Conservation (phyloP, 306 rosid species). For the Arachis hypogaea region DNA sequence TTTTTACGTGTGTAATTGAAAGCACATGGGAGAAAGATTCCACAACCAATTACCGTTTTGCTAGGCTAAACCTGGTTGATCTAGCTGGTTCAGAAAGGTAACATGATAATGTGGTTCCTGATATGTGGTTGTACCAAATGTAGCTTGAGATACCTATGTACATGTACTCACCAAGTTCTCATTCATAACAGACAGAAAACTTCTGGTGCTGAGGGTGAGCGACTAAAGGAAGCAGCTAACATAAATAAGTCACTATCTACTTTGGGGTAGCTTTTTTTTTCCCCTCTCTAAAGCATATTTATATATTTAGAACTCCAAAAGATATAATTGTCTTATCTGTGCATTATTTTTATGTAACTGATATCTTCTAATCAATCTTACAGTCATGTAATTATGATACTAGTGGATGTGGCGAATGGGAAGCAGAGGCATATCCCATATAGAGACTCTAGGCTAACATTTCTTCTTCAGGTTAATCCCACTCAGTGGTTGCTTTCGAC, state of each 20-base stretch:
- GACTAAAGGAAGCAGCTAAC: conserved; percentile 95
- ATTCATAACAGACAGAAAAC: conserved; percentile 81
- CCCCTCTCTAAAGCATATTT: conserved; percentile 2
- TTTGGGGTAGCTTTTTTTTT: conserved; percentile 61
- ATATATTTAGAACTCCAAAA: neutral
- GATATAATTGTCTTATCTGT: conserved; percentile 29
- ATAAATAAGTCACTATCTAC: conserved; percentile 94
- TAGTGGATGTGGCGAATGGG: conserved; percentile 94
- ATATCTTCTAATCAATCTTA: conserved; percentile 33
- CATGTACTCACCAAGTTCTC: conserved; percentile 28
- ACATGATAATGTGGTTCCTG: conserved; percentile 30
- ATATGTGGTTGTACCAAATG: conserved; percentile 26
- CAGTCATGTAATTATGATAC: conserved; percentile 97
- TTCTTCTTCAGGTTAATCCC: conserved; percentile 88
- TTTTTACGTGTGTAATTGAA: conserved; percentile 95
- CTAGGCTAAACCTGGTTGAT: conserved; percentile 93
- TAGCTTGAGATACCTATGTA: conserved; percentile 19
- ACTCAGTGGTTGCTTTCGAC: conserved; percentile 31
- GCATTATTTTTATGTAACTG: conserved; percentile 23
- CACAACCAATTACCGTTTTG: conserved; percentile 85
- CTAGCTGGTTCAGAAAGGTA: conserved; percentile 99
- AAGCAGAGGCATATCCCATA: conserved; percentile 90
- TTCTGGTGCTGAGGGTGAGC: conserved; percentile 99
- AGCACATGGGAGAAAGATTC: conserved; percentile 96
- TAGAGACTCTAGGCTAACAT: conserved; percentile 93